Evolutionary conservation across 2,329 filamentous ascomycete species (phyloP).

Genomic region (Xylariaceae sp.): DNA sequence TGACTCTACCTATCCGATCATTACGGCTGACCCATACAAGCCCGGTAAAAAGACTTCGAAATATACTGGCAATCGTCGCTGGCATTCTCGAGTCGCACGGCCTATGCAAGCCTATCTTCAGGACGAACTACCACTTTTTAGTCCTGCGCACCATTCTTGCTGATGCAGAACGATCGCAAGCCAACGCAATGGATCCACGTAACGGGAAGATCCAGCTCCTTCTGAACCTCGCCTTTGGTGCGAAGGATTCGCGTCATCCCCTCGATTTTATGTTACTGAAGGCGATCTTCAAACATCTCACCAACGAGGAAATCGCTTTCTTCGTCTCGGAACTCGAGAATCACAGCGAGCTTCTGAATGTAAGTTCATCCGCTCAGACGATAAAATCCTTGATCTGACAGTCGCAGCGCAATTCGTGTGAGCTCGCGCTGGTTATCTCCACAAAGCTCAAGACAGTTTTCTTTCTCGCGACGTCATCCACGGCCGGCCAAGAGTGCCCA

Average conservation of each 20-base stretch:
- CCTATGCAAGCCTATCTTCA: too few relatives aligned
- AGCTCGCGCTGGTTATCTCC: constrained; percentile 10
- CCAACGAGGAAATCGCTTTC: constrained; percentile 35
- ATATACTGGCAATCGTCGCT: too few relatives aligned
- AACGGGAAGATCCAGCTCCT: constrained; percentile 26
- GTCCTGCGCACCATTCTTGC: too few relatives aligned
- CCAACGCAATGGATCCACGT: too few relatives aligned
- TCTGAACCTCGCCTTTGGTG: constrained; percentile 31
- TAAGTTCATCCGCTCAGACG: background rate
- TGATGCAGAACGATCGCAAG: too few relatives aligned
- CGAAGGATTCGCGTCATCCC: constrained; percentile 32
- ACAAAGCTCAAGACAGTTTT: constrained; percentile 17
- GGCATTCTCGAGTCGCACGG: too few relatives aligned
- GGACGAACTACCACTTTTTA: too few relatives aligned
- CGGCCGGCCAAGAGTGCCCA: constrained; percentile 8
- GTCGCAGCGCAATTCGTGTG: constrained; percentile 13
- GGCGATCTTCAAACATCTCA: constrained; percentile 40
- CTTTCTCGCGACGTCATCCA: constrained; percentile 14
- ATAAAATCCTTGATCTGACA: background rate
- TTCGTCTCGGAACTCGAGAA: constrained; percentile 30
- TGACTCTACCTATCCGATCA: too few relatives aligned
- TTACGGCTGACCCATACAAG: too few relatives aligned
- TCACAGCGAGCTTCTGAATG: constrained; percentile 25
- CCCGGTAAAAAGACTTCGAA: too few relatives aligned
- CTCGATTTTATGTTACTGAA: constrained; percentile 47